phyloP scores from a whole-genome alignment of 768 basidiomycete species.

The Hydnomerulius pinastri region DNA sequence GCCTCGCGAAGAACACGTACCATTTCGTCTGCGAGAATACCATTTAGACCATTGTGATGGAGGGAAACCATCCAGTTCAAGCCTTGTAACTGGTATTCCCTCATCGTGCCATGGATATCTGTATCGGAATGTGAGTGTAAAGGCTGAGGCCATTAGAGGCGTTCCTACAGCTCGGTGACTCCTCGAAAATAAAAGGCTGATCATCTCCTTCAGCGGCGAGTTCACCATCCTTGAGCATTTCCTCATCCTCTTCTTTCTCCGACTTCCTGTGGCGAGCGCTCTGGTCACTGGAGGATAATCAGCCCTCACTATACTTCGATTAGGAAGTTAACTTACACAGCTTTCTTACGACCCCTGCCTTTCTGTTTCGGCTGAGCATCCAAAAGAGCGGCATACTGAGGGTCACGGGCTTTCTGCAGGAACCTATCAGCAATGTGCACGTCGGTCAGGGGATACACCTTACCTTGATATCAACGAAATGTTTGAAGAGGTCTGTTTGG shows the following conservation, averaged over 20 bases:
- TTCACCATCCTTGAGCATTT: slow-evolving; percentile 86
- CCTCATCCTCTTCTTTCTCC: slow-evolving; percentile 98
- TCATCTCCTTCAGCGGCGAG: slow-evolving; percentile 79
- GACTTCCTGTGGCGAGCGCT: slow-evolving; percentile 87
- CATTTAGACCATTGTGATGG: slow-evolving; percentile 95
- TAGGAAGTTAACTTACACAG: slow-evolving; percentile 47
- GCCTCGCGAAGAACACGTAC: slow-evolving; percentile 31
- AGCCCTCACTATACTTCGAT: not conserved
- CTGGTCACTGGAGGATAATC: slow-evolving; percentile 54
- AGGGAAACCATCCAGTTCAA: slow-evolving; percentile 97
- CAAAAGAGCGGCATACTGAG: slow-evolving; percentile 87
- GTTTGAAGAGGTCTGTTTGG: slow-evolving; percentile 97
- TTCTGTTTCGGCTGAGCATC: slow-evolving; percentile 86
- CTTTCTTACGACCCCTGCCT: slow-evolving; percentile 84
- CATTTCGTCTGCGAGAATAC: slow-evolving; percentile 98
- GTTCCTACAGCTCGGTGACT: slow-evolving; percentile 81
- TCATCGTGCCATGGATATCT: slow-evolving; percentile 92
- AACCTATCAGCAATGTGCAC: slow-evolving; percentile 1
- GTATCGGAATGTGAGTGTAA: slow-evolving; percentile 10
- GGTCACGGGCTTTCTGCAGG: slow-evolving; percentile 79
- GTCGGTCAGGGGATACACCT: slow-evolving; percentile 11
- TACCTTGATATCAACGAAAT: slow-evolving; percentile 97
- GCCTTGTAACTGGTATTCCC: slow-evolving; percentile 93
- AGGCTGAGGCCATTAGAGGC: not conserved
- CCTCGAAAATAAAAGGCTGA: slow-evolving; percentile 92